phyloP scores from a whole-genome alignment of 2,329 filamentous ascomycete species.

The Colletotrichum lindemuthianum region DNA sequence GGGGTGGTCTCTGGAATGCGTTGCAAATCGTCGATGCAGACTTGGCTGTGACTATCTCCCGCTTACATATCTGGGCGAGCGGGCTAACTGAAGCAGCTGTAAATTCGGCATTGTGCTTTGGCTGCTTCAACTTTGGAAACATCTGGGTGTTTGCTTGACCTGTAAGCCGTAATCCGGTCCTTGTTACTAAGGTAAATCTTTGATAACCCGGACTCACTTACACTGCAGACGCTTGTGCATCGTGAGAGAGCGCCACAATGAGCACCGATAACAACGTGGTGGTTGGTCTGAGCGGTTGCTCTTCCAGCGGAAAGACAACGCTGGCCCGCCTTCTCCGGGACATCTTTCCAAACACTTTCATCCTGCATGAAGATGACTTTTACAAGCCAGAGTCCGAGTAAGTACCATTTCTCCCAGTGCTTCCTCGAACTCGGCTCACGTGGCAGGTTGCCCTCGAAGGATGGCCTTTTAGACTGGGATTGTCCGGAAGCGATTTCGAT shows the following conservation, averaged over 20 bases:
- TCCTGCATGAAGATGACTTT: constrained; percentile 97
- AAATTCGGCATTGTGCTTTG: constrained; percentile 1
- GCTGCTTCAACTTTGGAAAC: neutral
- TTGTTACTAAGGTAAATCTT: too few species aligned
- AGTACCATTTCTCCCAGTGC: constrained; percentile 40
- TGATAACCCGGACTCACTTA: neutral
- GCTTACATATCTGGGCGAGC: constrained; percentile 12
- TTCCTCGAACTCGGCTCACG: constrained; percentile 7
- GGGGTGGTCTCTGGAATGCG: constrained; percentile 23
- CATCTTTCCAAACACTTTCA: constrained; percentile 81
- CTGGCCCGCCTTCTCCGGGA: constrained; percentile 85
- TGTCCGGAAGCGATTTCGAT: constrained; percentile 83
- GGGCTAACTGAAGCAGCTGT: too few species aligned
- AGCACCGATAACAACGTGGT: constrained; percentile 64
- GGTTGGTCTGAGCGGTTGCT: constrained; percentile 87
- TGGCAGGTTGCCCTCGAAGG: constrained; percentile 61
- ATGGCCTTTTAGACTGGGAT: constrained; percentile 88
- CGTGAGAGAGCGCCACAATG: constrained; percentile 41
- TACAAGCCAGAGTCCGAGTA: constrained; percentile 83
- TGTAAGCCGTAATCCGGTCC: too few species aligned
- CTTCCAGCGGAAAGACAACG: constrained; percentile 95
- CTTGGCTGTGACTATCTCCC: constrained; percentile 29
- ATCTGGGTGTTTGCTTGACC: too few species aligned
- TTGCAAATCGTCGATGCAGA: constrained; percentile 18
- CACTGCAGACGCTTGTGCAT: neutral